phyloP scores from a whole-genome alignment of 2,329 filamentous ascomycete genomes.

The Hymenoscyphus scutula region DNA sequence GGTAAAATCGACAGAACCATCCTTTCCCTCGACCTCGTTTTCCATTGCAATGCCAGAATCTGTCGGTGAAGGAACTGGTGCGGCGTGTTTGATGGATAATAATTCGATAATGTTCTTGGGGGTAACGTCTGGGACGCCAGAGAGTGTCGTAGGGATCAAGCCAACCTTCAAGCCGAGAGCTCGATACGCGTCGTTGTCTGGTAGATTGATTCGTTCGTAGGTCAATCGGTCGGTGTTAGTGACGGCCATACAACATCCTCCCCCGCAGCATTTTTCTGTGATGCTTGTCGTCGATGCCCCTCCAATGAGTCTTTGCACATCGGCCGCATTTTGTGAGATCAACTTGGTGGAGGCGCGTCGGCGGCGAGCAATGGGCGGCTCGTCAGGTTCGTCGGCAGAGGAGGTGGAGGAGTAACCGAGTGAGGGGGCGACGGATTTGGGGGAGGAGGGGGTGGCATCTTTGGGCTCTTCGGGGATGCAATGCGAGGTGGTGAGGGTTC shows the following conservation, averaged over 20 bases:
- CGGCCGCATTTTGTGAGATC: slow-evolving; percentile 60
- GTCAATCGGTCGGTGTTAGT: slow-evolving; percentile 46
- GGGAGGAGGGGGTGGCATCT: slow-evolving; percentile 13
- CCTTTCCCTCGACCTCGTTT: slow-evolving; percentile 27
- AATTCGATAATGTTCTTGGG: slow-evolving; percentile 75
- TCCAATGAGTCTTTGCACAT: slow-evolving; percentile 62
- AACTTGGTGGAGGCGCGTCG: slow-evolving; percentile 69
- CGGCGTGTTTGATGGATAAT: slow-evolving; percentile 50
- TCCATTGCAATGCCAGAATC: slow-evolving; percentile 49
- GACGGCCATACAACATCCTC: slow-evolving; percentile 59
- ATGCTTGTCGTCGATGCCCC: slow-evolving; percentile 62
- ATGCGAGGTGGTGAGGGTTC: slow-evolving; percentile 33
- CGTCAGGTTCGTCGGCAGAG: slow-evolving; percentile 49
- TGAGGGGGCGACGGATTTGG: slow-evolving; percentile 56
- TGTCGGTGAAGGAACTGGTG: slow-evolving; percentile 42
- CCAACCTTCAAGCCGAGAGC: slow-evolving; percentile 75
- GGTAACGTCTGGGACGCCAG: slow-evolving; percentile 62
- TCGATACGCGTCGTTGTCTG: slow-evolving; percentile 82
- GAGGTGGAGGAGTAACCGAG: slow-evolving; percentile 63
- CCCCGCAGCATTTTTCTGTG: slow-evolving; percentile 58
- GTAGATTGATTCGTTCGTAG: slow-evolving; percentile 55
- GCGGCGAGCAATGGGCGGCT: slow-evolving; percentile 42
- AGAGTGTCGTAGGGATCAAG: slow-evolving; percentile 70
- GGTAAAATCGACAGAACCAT: slow-evolving; percentile 36
- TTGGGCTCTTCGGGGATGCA: slow-evolving; percentile 33